These are phyloP conservation scores for Phytophthora hibernalis DNA, from an alignment of 352 stramenopile species.

Conservation along the genomic window DNA sequence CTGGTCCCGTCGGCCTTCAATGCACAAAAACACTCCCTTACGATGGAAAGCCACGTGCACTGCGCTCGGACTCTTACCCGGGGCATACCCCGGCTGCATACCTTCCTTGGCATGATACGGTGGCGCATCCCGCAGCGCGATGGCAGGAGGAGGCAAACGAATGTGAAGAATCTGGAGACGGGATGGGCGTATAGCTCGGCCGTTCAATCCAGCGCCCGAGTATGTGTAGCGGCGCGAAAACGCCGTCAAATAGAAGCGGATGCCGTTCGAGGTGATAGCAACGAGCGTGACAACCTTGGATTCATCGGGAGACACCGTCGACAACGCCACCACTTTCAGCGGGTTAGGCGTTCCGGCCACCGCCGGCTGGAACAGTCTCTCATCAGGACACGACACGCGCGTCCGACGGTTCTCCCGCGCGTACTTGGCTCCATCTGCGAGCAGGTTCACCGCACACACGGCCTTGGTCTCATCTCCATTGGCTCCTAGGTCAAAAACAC, in stretches of 20 bases:
- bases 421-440: conserved; percentile 80
- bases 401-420: conserved; percentile 84
- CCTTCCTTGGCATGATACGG: conserved; percentile 89
- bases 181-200: conserved; percentile 65
- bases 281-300: conserved; percentile 92
- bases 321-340: conserved; percentile 78
- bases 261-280: conserved; percentile 92
- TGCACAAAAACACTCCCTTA: conserved; percentile 80
- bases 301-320: conserved; percentile 69
- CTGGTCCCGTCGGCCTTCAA: conserved; percentile 80
- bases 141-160: conserved; percentile 75
- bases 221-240: conserved; percentile 76
- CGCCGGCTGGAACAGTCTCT: conserved; percentile 76
- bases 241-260: conserved; percentile 94
- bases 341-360: conserved; percentile 35
- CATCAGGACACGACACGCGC: conserved; percentile 83
- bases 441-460: conserved; percentile 72
- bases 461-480: conserved; percentile 65
- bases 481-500: conserved; percentile 74
- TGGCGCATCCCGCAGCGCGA: conserved; percentile 72
- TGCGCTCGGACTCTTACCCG: conserved; percentile 79
- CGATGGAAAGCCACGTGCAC: conserved; percentile 84
- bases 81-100: conserved; percentile 83
- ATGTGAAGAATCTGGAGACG: conserved; percentile 84
- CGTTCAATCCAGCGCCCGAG: conserved; percentile 38